Percentiles rank a stretch among this genome's conserved stretches.
These are phyloP conservation scores for Acanthamoeba sp. DNA, from an alignment of 208 protist species.

Conservation along the genomic window DNA sequence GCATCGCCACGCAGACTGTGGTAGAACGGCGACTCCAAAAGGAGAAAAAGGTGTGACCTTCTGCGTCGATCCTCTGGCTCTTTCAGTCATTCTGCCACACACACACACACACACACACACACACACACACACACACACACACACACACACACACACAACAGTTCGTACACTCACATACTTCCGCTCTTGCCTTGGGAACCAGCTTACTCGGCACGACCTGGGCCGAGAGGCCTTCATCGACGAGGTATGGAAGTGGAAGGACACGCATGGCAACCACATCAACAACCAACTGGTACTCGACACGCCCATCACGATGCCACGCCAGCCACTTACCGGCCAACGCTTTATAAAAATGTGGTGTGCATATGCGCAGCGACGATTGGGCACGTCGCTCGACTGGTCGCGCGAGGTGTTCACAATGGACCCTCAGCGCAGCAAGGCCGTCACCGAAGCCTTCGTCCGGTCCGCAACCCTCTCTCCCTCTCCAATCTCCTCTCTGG, in stretches of 20 bases:
- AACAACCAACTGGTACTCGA: constrained; percentile 16
- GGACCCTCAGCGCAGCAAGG: constrained; percentile 92
- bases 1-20: constrained; percentile 99
- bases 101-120: no score
- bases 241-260: constrained; percentile 98
- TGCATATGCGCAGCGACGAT: constrained; percentile 79
- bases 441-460: constrained; percentile 98
- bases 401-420: constrained; percentile 99
- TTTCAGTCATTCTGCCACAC: no score
- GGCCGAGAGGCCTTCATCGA: constrained; percentile 97
- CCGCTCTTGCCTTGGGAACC: background rate
- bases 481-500: no score
- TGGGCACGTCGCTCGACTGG: constrained; percentile 99
- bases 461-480: constrained; percentile 32
- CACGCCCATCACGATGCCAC: no score
- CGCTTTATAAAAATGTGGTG: no score
- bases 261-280: constrained; percentile 91
- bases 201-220: constrained; percentile 94
- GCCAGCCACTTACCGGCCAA: no score
- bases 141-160: no score
- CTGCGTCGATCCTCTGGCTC: background rate
- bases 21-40: constrained; percentile 97
- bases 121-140: no score
- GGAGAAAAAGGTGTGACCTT: constrained; percentile 85
- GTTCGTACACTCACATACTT: background rate